A percentile compares a stretch with the other conserved stretches of the same genome.
Conservation (phyloP, 768 basidiomycete species). For the Dioszegia aurantiaca region DNA sequence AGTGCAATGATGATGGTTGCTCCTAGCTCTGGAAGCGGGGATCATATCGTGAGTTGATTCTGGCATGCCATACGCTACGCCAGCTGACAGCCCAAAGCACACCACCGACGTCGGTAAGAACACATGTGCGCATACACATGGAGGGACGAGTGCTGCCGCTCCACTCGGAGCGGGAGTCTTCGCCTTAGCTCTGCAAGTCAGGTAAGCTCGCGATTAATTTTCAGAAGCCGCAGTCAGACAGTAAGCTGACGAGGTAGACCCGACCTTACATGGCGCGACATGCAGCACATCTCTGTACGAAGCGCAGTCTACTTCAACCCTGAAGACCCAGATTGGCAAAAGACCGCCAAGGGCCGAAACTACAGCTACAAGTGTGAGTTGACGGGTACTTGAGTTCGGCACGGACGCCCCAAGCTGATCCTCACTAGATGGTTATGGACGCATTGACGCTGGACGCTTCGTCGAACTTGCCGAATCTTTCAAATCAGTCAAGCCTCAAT, state of each 20-base stretch:
- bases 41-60: conserved; percentile 72
- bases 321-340: conserved; percentile 92
- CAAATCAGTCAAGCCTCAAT: conserved; percentile 87
- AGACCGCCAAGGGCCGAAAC: conserved; percentile 64
- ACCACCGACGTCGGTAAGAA: conserved; percentile 90
- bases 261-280: conserved; percentile 92
- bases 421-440: conserved; percentile 80
- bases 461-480: conserved; percentile 77
- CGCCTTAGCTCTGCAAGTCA: conserved; percentile 79
- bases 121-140: conserved; percentile 75
- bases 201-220: conserved; percentile 57
- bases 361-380: conserved; percentile 75
- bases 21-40: conserved; percentile 89
- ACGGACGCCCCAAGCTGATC: too few species aligned
- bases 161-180: conserved; percentile 94
- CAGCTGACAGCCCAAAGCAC: conserved; percentile 59
- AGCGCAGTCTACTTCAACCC: conserved; percentile 75
- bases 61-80: background rate
- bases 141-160: conserved; percentile 96
- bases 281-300: conserved; percentile 82
- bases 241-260: conserved; percentile 58
- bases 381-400: too few species aligned
- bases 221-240: background rate
- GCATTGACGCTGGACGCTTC: conserved; percentile 75
- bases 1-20: conserved; percentile 96